Conservation (phyloP, 2,329 filamentous ascomycete genomes). For the Colletotrichum sp. region DNA sequence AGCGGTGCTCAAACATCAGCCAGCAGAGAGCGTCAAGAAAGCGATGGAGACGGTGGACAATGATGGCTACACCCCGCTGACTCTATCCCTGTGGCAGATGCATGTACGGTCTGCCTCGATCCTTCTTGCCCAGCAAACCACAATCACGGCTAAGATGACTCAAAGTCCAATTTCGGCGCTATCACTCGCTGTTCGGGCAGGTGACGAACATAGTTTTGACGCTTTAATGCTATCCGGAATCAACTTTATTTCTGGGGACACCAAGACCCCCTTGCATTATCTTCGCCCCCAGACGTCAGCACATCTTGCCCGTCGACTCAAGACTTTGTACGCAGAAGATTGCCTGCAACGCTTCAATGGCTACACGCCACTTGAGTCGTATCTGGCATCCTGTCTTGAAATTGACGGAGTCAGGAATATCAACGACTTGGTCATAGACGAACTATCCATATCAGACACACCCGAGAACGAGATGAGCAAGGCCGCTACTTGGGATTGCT, state of each 20-base stretch:
- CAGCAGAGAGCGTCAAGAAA: neutral
- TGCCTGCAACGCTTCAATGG: accelerated
- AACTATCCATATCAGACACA: neutral
- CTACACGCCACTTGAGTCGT: neutral
- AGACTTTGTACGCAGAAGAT: neutral
- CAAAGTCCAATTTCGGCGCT: neutral
- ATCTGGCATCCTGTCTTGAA: neutral
- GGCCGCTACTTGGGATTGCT: neutral
- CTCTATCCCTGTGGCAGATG: neutral
- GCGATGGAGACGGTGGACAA: neutral
- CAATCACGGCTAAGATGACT: neutral
- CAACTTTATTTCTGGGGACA: accelerated
- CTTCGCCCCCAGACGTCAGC: accelerated
- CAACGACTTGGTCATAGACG: neutral
- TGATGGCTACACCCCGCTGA: neutral
- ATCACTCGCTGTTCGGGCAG: neutral
- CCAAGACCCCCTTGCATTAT: neutral
- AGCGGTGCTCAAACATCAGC: neutral
- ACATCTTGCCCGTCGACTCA: neutral
- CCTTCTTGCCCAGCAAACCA: neutral
- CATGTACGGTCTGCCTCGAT: neutral
- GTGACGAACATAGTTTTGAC: neutral
- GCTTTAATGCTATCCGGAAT: neutral
- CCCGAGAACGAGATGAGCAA: neutral
- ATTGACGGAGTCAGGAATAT: accelerated